Evolutionary conservation across 1,284 basidiomycete species (phyloP).

Genomic region (Trichosporon sp.): DNA sequence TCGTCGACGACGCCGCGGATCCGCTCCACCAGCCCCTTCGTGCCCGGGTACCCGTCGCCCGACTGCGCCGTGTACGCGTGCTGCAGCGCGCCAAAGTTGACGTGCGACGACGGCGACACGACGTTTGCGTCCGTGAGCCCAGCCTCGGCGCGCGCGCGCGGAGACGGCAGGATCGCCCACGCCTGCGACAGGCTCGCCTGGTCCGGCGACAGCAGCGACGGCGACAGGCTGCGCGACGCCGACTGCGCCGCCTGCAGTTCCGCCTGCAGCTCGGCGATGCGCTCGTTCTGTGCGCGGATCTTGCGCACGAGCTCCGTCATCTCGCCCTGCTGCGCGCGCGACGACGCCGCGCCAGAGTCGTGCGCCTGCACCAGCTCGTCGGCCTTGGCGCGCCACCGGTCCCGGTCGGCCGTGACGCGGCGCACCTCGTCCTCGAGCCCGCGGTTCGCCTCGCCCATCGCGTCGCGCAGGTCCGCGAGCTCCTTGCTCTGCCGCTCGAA

Average conservation of each 20-base stretch:
- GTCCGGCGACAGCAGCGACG: not conserved
- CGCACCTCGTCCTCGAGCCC: conserved; percentile 58
- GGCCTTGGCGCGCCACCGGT: conserved; percentile 56
- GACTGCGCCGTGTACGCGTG: conserved; percentile 32
- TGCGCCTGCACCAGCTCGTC: conserved; percentile 48
- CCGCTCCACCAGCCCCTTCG: conserved; percentile 68
- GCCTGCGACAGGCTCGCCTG: conserved; percentile 59
- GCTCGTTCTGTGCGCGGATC: conserved; percentile 33
- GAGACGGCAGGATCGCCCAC: conserved; percentile 75
- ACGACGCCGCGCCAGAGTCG: conserved; percentile 51
- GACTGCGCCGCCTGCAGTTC: not conserved
- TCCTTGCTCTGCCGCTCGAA: conserved; percentile 54
- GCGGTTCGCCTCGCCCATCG: conserved; percentile 52
- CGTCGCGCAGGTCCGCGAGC: conserved; percentile 42
- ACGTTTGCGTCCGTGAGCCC: conserved; percentile 57
- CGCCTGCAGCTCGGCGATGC: conserved; percentile 14
- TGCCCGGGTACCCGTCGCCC: conserved; percentile 35
- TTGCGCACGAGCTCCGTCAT: conserved; percentile 16
- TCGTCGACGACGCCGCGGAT: conserved; percentile 73
- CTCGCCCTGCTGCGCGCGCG: conserved; percentile 10
- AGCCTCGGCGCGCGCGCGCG: conserved; percentile 66
- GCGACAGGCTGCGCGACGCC: not conserved
- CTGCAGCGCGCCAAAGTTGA: conserved; percentile 48
- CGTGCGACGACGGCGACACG: conserved; percentile 47
- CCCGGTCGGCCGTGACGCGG: conserved; percentile 58